These are phyloP conservation scores for Adansonia grandidieri DNA, from an alignment of 441 rosid species.

Conservation along the genomic window DNA sequence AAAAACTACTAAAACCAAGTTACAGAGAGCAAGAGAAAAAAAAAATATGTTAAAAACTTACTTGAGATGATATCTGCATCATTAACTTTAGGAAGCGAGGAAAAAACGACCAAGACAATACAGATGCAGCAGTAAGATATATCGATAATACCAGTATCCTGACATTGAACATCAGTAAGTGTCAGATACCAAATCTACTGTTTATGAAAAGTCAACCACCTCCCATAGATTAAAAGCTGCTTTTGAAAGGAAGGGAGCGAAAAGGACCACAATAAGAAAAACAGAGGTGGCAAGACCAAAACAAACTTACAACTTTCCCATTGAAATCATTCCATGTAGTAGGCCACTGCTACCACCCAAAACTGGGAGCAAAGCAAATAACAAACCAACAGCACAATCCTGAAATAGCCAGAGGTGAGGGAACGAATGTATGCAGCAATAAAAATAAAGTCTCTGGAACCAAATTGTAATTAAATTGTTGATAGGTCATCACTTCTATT, in stretches of 20 bases:
- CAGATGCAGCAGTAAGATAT: constrained; percentile 72
- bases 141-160: constrained; percentile 80
- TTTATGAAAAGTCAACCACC: constrained; percentile 19
- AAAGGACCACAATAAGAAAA: not conserved
- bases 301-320: constrained; percentile 90
- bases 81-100: constrained; percentile 95
- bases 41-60: constrained; percentile 42
- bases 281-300: constrained; percentile 13
- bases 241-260: not conserved
- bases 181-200: constrained; percentile 10
- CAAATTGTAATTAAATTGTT: constrained; percentile 21
- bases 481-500: constrained; percentile 21
- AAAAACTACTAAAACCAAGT: too few relatives aligned
- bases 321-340: constrained; percentile 80
- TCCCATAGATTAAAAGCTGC: constrained; percentile 4
- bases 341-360: constrained; percentile 92
- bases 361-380: constrained; percentile 94
- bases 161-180: constrained; percentile 33
- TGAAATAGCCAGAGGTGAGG: constrained; percentile 39
- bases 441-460: constrained; percentile 29
- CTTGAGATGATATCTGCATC: constrained; percentile 96
- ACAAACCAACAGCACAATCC: constrained; percentile 97
- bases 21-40: too few relatives aligned
- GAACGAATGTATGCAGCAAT: constrained; percentile 30
- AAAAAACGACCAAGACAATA: constrained; percentile 91